These are phyloP conservation scores for Mucor irregularis DNA, from an alignment of 371 early-diverging fungal species.

Conservation along the genomic window DNA sequence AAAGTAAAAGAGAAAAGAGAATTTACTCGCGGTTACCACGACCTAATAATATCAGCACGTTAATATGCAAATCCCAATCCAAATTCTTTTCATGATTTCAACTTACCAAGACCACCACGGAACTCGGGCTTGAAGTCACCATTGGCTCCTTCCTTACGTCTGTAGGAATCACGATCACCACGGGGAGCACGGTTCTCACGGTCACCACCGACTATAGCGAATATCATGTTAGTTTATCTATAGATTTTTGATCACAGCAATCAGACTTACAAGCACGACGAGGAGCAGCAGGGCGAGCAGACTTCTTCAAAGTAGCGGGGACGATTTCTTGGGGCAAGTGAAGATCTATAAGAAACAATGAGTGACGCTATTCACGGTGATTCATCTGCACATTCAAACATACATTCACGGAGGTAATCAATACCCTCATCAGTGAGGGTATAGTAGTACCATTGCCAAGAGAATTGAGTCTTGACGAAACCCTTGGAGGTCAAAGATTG, in stretches of 20 bases:
- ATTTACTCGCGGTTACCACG: constrained; percentile 45
- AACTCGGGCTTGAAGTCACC: constrained; percentile 95
- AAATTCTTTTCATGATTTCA: background rate
- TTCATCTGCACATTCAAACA: constrained; percentile 1
- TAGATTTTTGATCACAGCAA: background rate
- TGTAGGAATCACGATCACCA: constrained; percentile 81
- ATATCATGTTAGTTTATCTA: background rate
- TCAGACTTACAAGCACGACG: constrained; percentile 55
- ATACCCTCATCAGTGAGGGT: constrained; percentile 97
- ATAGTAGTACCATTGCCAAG: constrained; percentile 99
- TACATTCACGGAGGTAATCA: constrained; percentile 91
- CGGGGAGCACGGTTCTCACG: constrained; percentile 62
- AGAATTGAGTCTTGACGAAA: constrained; percentile 94
- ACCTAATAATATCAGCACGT: constrained; percentile 11
- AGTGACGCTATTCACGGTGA: background rate
- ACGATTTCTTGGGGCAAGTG: constrained; percentile 95
- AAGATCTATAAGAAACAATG: constrained; percentile 52
- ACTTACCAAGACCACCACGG: constrained; percentile 73
- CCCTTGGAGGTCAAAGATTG: constrained; percentile 95
- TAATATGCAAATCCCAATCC: background rate
- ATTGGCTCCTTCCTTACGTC: constrained; percentile 89
- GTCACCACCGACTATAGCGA: constrained; percentile 33
- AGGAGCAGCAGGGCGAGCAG: constrained; percentile 67
- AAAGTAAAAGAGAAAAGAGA: constrained; percentile 1
- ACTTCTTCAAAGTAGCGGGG: constrained; percentile 96